Percentiles rank a stretch among this genome's conserved stretches.
Evolutionary conservation across 371 early-diverging fungal genomes (phyloP).

Genomic region (Racocetra persica): DNA sequence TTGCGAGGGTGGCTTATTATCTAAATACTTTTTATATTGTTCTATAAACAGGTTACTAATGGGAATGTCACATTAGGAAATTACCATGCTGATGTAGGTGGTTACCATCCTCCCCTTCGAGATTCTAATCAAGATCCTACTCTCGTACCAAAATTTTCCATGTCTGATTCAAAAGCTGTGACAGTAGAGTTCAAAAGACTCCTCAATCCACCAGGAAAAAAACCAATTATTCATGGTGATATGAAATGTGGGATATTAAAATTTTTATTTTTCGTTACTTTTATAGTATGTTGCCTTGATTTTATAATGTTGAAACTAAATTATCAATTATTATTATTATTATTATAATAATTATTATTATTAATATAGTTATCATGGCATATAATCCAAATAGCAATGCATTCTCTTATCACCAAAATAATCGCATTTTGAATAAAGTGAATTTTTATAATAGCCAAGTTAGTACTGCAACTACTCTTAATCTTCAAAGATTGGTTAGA

Average conservation of each 20-base stretch:
- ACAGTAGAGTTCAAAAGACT: slow-evolving; percentile 5
- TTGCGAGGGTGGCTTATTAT: neutral
- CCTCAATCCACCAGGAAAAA: neutral
- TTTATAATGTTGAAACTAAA: too few relatives aligned
- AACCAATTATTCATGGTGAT: neutral
- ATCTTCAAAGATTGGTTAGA: neutral
- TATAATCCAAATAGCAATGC: neutral
- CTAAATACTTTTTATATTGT: neutral
- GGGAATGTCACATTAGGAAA: neutral
- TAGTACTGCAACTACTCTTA: neutral
- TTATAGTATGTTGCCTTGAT: too few relatives aligned
- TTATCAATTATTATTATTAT: too few relatives aligned
- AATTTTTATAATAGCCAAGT: neutral
- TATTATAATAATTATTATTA: too few relatives aligned
- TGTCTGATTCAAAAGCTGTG: neutral
- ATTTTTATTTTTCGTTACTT: too few relatives aligned
- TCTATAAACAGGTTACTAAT: neutral
- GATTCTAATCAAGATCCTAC: neutral
- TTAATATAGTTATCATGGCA: slow-evolving; percentile 15
- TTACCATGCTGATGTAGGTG: neutral
- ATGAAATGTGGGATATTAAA: slow-evolving; percentile 6
- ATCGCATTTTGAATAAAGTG: neutral
- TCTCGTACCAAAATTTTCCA: neutral
- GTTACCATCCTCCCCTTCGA: slow-evolving; percentile 16
- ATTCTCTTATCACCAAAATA: slow-evolving; percentile 10